Evolutionary conservation across 1,284 basidiomycete species (phyloP), one percentile per base, ranked within the genome.

Genomic region (Tylopilus orsonianus): DNA sequence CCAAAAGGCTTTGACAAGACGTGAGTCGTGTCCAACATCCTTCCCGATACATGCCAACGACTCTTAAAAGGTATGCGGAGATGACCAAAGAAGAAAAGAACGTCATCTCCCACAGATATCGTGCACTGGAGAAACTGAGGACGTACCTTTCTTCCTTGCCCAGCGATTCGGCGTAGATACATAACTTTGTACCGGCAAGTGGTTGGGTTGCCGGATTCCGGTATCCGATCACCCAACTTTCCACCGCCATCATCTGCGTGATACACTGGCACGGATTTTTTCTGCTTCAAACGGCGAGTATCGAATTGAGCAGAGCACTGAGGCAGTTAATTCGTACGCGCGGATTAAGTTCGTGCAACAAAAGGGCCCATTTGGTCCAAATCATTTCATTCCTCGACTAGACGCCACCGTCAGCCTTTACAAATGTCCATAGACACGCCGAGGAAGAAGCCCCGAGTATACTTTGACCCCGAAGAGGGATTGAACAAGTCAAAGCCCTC

Each of bases 71-170:
- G 18, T 97, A 96, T 58, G 95, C 94, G n/a, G 94, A 99, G 72
- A 97, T 99, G 93, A 76, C 79, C 41, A 66, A 75, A 2, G 83
- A 81, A 34, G 82, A 86, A 65, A 99, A 98, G 75, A 96, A 97
- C 67, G 77, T 74, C 53, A 80, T 97, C 36, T 96, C 92, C 2
- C 96, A 98, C 73, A 74, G 96, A 49, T 93, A 88, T 63, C 85
- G 85, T 51, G 95, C 96, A 0, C 71, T 99, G 19, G 85, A 85
- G 49, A 90, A 91, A 65, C 78, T 99, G 16, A 79, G 85, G 50
- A 73, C 72, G 9, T 89, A 87, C 68, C 74, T 97, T 26, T 47
- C 52, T 3, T 54, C 52, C 13, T 9, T 13, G 14, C 7, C 8
- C 14, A 30, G 29, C 26, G 10, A 10, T 27, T 53, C 50, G 51